These are phyloP conservation scores for Cladosporium sp. DNA, from an alignment of 2,329 filamentous ascomycete species.

Conservation along the genomic window DNA sequence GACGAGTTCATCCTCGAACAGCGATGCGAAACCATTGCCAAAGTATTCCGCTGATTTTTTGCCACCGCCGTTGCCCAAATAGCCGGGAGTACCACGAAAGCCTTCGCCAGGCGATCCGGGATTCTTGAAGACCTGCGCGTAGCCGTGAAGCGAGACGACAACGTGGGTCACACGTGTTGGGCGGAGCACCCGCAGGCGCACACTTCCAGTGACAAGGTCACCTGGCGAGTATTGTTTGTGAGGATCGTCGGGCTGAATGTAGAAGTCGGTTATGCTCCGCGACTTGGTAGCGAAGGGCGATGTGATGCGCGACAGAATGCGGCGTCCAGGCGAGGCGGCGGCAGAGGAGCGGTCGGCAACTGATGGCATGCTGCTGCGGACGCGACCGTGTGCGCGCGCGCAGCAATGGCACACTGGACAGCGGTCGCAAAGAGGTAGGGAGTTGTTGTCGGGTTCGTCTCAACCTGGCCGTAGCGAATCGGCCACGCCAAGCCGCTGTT, in stretches of 20 bases:
- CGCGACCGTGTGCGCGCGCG: conserved; percentile 20
- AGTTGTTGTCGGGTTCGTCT: conserved; percentile 1
- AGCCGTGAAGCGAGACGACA: conserved; percentile 75
- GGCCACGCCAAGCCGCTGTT: conserved; percentile 19
- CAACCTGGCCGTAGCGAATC: conserved; percentile 15
- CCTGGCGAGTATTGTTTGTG: conserved; percentile 75
- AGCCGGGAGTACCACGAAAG: conserved; percentile 52
- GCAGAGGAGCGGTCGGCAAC: conserved; percentile 19
- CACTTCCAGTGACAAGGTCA: conserved; percentile 71
- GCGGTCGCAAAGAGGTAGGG: not conserved
- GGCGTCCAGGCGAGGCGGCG: conserved; percentile 32
- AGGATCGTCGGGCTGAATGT: conserved; percentile 74
- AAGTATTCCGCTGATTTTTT: conserved; percentile 60
- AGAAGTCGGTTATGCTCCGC: conserved; percentile 75
- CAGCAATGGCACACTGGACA: not conserved
- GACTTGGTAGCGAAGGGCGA: conserved; percentile 57
- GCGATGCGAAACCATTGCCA: conserved; percentile 74
- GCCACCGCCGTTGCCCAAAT: conserved; percentile 42
- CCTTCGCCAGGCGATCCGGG: conserved; percentile 60
- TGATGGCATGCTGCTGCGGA: conserved; percentile 22
- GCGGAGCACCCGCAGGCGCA: conserved; percentile 72
- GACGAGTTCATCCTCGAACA: conserved; percentile 81
- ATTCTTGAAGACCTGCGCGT: conserved; percentile 75
- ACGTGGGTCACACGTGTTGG: conserved; percentile 78
- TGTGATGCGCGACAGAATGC: conserved; percentile 57